These are phyloP conservation scores for Aureobasidium vineae DNA, from an alignment of 2,329 filamentous ascomycete species.

Conservation along the genomic window DNA sequence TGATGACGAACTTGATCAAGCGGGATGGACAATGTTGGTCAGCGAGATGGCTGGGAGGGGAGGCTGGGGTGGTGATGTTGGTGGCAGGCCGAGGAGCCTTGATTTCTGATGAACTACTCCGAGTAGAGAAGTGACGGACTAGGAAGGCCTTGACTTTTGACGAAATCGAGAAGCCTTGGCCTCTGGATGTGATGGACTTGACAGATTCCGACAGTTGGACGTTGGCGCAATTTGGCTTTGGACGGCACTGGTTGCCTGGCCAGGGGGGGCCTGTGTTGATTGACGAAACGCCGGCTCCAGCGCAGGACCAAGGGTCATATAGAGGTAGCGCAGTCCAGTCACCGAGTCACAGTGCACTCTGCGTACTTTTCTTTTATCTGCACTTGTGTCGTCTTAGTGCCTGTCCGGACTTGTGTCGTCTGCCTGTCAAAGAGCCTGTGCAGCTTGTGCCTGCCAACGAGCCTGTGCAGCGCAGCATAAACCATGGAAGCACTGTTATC, in stretches of 20 bases:
- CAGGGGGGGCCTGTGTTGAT: neutral
- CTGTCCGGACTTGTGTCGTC: neutral
- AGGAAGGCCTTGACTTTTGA: neutral
- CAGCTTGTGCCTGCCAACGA: slow-evolving; percentile 9
- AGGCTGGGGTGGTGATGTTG: neutral
- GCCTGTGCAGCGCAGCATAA: slow-evolving; percentile 1
- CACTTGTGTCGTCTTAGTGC: neutral
- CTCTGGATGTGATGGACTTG: neutral
- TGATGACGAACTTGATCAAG: neutral
- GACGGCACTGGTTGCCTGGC: slow-evolving; percentile 1
- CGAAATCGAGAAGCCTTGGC: neutral
- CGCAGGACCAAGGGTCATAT: neutral
- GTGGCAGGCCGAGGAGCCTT: neutral
- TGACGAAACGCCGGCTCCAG: neutral
- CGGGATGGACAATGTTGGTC: neutral
- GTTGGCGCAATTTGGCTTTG: neutral
- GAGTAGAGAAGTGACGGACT: neutral
- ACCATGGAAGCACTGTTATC: slow-evolving; percentile 88
- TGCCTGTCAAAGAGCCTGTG: slow-evolving; percentile 14
- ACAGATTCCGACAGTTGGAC: neutral
- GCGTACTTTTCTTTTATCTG: neutral
- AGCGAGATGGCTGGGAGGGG: neutral
- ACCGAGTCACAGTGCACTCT: neutral
- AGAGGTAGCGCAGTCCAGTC: neutral
- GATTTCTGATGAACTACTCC: neutral